Conservation (phyloP, 345 rosid genomes). For the Raphanus raphanistrum region DNA sequence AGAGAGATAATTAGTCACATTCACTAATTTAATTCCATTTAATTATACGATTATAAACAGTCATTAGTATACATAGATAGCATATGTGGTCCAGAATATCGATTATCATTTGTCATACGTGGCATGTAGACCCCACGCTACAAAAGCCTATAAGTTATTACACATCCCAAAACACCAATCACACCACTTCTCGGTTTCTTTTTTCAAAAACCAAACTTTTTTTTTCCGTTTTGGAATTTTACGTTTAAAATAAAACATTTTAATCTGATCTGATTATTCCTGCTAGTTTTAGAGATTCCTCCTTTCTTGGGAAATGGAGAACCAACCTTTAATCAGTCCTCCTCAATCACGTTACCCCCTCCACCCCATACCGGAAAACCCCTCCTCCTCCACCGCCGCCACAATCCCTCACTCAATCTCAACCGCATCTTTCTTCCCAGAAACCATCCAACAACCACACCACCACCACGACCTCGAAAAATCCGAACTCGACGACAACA, state of each 20-base stretch:
- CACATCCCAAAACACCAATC: conserved; percentile 13
- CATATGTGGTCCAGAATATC: not conserved
- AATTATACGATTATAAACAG: not conserved
- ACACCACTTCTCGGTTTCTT: not conserved
- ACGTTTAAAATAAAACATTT: not conserved
- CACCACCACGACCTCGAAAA: conserved; percentile 22
- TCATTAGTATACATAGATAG: not conserved
- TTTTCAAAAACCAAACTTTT: not conserved
- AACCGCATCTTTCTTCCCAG: conserved; percentile 41
- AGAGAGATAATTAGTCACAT: not conserved
- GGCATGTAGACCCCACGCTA: conserved; percentile 5
- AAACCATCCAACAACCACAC: conserved; percentile 24
- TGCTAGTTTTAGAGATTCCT: not conserved
- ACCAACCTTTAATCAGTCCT: conserved; percentile 47
- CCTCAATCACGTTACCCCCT: no score
- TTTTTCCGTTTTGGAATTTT: conserved; percentile 7
- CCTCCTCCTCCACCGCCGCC: conserved; percentile 5
- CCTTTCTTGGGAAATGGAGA: conserved; percentile 48
- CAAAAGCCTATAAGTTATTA: not conserved
- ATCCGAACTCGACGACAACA: not conserved
- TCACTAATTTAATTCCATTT: not conserved
- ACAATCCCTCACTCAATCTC: conserved; percentile 48
- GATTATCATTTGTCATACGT: not conserved
- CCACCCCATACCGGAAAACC: no score
- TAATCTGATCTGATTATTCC: not conserved